These are phyloP conservation scores for Starmerella powellii DNA, from an alignment of 805 yeast species.

Conservation along the genomic window DNA sequence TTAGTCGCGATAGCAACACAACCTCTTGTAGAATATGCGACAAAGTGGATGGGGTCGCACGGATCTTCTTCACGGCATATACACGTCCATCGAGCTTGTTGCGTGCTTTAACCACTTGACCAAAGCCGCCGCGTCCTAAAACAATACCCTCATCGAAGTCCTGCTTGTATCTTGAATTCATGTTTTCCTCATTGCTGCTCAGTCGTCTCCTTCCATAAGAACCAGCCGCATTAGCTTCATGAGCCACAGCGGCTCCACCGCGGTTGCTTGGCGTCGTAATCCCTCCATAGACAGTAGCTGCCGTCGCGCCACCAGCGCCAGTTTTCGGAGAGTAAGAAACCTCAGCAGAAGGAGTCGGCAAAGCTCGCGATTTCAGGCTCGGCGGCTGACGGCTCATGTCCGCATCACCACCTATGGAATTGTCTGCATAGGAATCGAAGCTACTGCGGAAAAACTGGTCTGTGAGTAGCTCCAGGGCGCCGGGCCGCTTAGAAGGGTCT, in stretches of 20 bases:
- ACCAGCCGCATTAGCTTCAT: not conserved
- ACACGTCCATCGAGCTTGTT: slow-evolving; percentile 87
- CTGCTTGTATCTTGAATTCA: slow-evolving; percentile 63
- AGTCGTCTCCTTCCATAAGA: slow-evolving; percentile 5
- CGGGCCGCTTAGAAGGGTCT: slow-evolving; percentile 51
- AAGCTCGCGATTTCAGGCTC: too few species aligned
- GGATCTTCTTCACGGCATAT: slow-evolving; percentile 86
- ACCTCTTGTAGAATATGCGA: slow-evolving; percentile 82
- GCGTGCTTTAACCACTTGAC: slow-evolving; percentile 95
- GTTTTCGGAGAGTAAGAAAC: too few species aligned
- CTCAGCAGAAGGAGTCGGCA: too few species aligned
- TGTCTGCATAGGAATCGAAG: slow-evolving; percentile 8
- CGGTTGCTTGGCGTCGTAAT: not conserved
- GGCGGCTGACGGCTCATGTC: too few species aligned
- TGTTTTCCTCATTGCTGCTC: slow-evolving; percentile 15
- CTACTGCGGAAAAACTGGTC: slow-evolving; percentile 63
- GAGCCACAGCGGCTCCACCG: not conserved
- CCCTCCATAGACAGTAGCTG: too few species aligned
- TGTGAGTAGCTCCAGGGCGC: slow-evolving; percentile 75
- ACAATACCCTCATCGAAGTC: slow-evolving; percentile 92
- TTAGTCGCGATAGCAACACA: slow-evolving; percentile 76
- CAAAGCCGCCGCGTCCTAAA: slow-evolving; percentile 90
- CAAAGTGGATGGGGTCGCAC: slow-evolving; percentile 41
- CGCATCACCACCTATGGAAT: not conserved
- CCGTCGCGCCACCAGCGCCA: too few species aligned